These are phyloP conservation scores for Penicillium sp. DNA, from an alignment of 2,329 filamentous ascomycete species.

Conservation along the genomic window DNA sequence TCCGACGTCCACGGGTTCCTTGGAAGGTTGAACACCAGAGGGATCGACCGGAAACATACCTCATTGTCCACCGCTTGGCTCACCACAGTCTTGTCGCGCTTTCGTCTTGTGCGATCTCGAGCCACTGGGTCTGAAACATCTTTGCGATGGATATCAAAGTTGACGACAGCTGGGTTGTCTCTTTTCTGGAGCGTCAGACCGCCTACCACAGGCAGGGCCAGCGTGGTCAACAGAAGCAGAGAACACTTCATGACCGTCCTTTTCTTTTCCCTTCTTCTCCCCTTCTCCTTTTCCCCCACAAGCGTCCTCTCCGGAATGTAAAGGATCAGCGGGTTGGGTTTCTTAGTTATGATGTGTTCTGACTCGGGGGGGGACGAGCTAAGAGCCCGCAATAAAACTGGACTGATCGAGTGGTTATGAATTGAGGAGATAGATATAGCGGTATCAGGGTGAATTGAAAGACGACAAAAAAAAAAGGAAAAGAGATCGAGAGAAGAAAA, in stretches of 20 bases:
- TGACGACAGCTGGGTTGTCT: slow-evolving; percentile 47
- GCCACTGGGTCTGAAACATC: slow-evolving; percentile 46
- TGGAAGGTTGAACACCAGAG: not conserved
- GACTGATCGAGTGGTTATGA: too few species aligned
- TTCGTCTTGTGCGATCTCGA: slow-evolving; percentile 48
- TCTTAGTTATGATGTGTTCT: too few species aligned
- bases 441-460: too few species aligned
- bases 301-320: slow-evolving; percentile 1
- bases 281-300: slow-evolving; percentile 3
- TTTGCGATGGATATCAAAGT: slow-evolving; percentile 52
- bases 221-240: slow-evolving; percentile 18
- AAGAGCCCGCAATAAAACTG: too few species aligned
- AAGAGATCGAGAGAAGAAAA: too few species aligned
- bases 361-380: too few species aligned
- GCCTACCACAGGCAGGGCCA: slow-evolving; percentile 11
- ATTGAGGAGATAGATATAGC: too few species aligned
- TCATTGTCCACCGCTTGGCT: slow-evolving; percentile 54
- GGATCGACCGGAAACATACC: slow-evolving; percentile 27
- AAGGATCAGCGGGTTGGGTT: too few species aligned
- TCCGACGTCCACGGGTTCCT: too few species aligned
- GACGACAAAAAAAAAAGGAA: too few species aligned
- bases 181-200: slow-evolving; percentile 34
- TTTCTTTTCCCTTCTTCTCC: too few species aligned
- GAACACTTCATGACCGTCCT: slow-evolving; percentile 23
- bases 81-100: slow-evolving; percentile 40